Base-by-base conservation (phyloP, 257 asterid species). In the Capsicum rhomboideum region DNA sequence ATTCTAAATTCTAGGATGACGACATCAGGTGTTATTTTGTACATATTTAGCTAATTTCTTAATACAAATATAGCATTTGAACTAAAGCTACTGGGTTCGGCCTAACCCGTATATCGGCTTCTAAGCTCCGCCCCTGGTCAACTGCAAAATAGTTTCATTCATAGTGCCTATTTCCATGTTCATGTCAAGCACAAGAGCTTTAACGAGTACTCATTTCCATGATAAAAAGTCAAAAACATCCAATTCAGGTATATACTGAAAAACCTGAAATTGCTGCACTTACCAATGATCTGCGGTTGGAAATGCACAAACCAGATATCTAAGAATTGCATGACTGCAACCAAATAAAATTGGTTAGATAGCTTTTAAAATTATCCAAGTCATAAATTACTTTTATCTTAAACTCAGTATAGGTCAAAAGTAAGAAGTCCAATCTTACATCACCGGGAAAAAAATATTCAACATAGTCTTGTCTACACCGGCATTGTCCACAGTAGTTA, bases 271-370 rank as follows among this genome's bases (percentile, higher is more conserved):
- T 42, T 86, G 83, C 29, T 10, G 80, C 82, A 90, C 97, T 85
- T 88, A 94, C 99, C 99, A 96, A 89, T 96, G 98, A 91, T 93
- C 99, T 66, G 99, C 93, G 85, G 92, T 93, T 16, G 99, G 97
- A 86, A 87, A 94, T 18, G 89, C 93, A 83, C 64, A 83, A 59
- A 96, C 95, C 88, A 96, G 90, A 86, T 93, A 96, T 46, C 80
- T 89, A 83, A 96, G 82, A 89, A 96, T 92, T n/a, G 99, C 98
- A 71, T 96, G 99, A 82, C 98, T 96, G 94, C 95, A 89, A 82
- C 67, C 84, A 82, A 21, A 72, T 29, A 10, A 34, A 81, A 50
- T 72, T 12, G 50, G 87, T 82, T 10, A 87, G 83, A 20, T 23
- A 59, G 44, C 53, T 20, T 54, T 34, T 55, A 20, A 71, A 6